Conservation (phyloP, 2,329 filamentous ascomycete genomes). For the Hypoxylon sp. region DNA sequence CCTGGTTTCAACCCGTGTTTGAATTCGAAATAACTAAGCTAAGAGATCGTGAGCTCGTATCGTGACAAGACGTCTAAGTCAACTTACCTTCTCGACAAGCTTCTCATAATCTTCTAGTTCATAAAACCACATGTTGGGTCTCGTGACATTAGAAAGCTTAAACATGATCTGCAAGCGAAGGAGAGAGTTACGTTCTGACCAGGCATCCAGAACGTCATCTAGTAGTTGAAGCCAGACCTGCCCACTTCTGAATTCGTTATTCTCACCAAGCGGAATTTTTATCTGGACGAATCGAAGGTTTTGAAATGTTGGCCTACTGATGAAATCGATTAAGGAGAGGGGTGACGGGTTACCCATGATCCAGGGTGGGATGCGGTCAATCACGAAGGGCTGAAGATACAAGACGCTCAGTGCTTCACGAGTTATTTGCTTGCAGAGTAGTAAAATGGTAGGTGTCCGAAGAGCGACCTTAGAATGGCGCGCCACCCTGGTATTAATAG, state of each 20-base stretch:
- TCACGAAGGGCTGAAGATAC: conserved; percentile 48
- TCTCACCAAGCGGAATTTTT: conserved; percentile 53
- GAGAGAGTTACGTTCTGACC: conserved; percentile 51
- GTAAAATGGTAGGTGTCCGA: conserved; percentile 54
- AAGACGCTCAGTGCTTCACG: conserved; percentile 54
- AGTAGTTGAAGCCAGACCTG: conserved; percentile 52
- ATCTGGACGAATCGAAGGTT: conserved; percentile 53
- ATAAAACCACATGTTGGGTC: conserved; percentile 41
- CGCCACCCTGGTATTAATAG: conserved; percentile 22
- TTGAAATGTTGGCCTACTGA: conserved; percentile 54
- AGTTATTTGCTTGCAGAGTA: conserved; percentile 57
- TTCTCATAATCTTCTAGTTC: conserved; percentile 48
- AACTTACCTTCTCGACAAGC: conserved; percentile 45
- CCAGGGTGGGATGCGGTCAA: conserved; percentile 58
- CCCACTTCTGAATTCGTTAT: conserved; percentile 46
- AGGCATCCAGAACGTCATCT: conserved; percentile 49
- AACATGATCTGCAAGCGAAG: conserved; percentile 53
- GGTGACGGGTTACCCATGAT: conserved; percentile 48
- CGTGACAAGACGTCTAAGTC: background rate
- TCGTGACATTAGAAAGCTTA: conserved; percentile 49
- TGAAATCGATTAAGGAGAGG: conserved; percentile 51
- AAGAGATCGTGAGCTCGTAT: conserved; percentile 17
- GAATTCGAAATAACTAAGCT: conserved; percentile 51
- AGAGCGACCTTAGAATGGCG: conserved; percentile 35
- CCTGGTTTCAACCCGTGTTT: conserved; percentile 46